A percentile compares a stretch with the other conserved stretches of the same genome.
These are phyloP conservation scores for Candida nanaspora DNA, from an alignment of 805 yeast genomes.

Conservation along the genomic window DNA sequence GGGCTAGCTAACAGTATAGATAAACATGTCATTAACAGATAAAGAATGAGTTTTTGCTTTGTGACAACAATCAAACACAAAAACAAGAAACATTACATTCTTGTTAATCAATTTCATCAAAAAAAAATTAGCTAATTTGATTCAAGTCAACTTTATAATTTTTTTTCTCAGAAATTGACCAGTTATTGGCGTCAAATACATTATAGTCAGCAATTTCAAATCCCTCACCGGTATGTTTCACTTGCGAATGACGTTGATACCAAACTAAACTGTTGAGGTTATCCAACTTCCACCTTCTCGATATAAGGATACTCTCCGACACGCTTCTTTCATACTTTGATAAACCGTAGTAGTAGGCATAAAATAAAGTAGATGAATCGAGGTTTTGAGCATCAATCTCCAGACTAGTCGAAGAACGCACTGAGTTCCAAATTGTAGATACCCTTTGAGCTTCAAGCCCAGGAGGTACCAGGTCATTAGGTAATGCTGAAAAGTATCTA, in stretches of 20 bases:
- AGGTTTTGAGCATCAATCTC: constrained; percentile 20
- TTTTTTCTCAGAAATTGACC: constrained; percentile 35
- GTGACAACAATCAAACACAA: too few relatives aligned
- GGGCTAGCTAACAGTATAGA: too few relatives aligned
- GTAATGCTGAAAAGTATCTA: constrained; percentile 18
- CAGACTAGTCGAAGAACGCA: constrained; percentile 15
- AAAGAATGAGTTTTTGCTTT: too few relatives aligned
- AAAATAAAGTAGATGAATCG: constrained; percentile 32
- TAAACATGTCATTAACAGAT: too few relatives aligned
- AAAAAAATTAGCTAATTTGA: constrained; percentile 8
- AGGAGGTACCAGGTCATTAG: constrained; percentile 21
- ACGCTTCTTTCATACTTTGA: constrained; percentile 34
- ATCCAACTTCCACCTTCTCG: constrained; percentile 32
- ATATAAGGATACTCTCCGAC: constrained; percentile 24
- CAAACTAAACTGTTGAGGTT: constrained; percentile 25
- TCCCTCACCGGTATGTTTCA: constrained; percentile 30
- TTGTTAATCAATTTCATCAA: background rate
- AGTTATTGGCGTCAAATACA: constrained; percentile 34
- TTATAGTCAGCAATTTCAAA: constrained; percentile 37
- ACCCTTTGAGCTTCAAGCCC: constrained; percentile 26
- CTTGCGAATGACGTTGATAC: constrained; percentile 32
- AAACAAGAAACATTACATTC: background rate
- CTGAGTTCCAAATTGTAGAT: constrained; percentile 24
- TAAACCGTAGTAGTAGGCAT: constrained; percentile 35
- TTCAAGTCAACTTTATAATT: constrained; percentile 32